Percentiles rank a stretch among this genome's conserved stretches.
phyloP scores from a whole-genome alignment of 306 rosid species.

The Vigna reflexopilosa region DNA sequence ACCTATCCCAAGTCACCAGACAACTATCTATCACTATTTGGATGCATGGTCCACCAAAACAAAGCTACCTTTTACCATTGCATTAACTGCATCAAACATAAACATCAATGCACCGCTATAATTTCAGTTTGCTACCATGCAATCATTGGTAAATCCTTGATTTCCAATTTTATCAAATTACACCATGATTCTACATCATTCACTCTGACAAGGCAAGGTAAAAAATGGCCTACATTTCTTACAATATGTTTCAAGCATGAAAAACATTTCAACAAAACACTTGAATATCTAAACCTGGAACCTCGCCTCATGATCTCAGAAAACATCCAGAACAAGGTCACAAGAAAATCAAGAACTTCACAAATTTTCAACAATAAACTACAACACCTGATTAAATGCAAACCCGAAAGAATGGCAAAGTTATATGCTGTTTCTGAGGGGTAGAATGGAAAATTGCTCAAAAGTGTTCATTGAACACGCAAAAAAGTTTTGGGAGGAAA shows the following conservation, averaged over 20 bases:
- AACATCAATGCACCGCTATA: conserved; percentile 24
- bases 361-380: not conserved
- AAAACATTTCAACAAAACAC: conserved; percentile 16
- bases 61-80: conserved; percentile 30
- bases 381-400: conserved; percentile 32
- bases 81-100: conserved; percentile 29
- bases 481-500: not conserved
- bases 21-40: conserved; percentile 7
- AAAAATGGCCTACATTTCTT: not conserved
- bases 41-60: conserved; percentile 23
- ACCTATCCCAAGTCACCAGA: conserved; percentile 28
- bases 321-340: not conserved
- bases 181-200: conserved; percentile 26
- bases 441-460: not conserved
- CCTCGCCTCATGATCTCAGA: not conserved
- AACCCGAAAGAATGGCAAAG: not conserved
- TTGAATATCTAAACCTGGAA: not conserved
- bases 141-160: conserved; percentile 16
- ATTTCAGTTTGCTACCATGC: conserved; percentile 32
- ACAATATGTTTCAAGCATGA: not conserved
- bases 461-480: not conserved
- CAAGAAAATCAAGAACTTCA: conserved; percentile 12
- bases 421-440: not conserved
- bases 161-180: conserved; percentile 32
- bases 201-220: conserved; percentile 29